Percentiles rank a stretch among this genome's conserved stretches.
Evolutionary conservation across 129 eudicot species (phyloP).

Genomic region (Lactuca saligna): DNA sequence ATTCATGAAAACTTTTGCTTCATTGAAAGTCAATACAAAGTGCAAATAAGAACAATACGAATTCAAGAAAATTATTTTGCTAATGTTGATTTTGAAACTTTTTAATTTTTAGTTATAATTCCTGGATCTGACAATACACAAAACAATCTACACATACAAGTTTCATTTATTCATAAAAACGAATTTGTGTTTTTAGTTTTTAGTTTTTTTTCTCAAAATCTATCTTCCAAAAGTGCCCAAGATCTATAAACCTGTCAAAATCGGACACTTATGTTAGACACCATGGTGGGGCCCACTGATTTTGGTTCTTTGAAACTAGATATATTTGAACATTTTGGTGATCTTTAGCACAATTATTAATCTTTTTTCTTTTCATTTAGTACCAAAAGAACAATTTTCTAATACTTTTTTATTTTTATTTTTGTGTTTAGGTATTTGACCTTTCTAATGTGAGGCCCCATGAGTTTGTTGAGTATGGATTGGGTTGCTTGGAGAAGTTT

Average conservation of each 20-base stretch:
- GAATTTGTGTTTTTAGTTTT: neutral
- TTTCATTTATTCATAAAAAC: too few relatives aligned
- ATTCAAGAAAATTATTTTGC: neutral
- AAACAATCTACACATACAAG: neutral
- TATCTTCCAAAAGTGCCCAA: neutral
- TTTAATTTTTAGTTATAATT: neutral
- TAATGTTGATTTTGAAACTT: neutral
- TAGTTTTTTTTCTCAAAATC: neutral
- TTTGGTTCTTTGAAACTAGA: neutral
- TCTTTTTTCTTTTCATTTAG: neutral
- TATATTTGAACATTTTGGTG: neutral
- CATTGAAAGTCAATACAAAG: neutral
- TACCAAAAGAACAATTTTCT: neutral
- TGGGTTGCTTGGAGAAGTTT: slow-evolving; percentile 87
- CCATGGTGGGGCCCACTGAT: too few relatives aligned
- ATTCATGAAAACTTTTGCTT: neutral
- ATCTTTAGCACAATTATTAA: neutral
- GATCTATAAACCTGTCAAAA: neutral
- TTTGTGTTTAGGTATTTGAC: slow-evolving; percentile 60
- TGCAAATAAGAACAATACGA: neutral
- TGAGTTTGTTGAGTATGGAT: slow-evolving; percentile 80
- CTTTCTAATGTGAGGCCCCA: slow-evolving; percentile 75
- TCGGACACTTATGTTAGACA: neutral
- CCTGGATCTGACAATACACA: neutral
- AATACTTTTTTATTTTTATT: neutral